Conservation (phyloP, 106 monocot species). For the Dendrobium officinale region DNA sequence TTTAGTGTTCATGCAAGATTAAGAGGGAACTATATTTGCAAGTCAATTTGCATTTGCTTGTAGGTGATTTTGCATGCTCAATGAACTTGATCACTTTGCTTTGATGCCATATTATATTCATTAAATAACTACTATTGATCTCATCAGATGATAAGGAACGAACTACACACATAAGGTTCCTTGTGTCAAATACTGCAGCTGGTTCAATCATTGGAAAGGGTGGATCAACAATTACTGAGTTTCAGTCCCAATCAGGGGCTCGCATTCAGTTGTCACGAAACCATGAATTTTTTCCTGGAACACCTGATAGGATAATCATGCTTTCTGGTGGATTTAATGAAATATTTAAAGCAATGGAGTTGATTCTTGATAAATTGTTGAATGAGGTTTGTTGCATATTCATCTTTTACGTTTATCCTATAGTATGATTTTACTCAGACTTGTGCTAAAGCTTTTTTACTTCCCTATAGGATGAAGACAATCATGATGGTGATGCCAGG, state of each 20-base stretch:
- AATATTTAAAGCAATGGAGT: constrained; percentile 77
- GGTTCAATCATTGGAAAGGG: constrained; percentile 98
- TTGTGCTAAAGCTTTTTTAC: background rate
- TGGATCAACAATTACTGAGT: constrained; percentile 87
- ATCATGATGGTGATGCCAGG: constrained; percentile 42
- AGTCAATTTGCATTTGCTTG: background rate
- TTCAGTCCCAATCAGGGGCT: constrained; percentile 93
- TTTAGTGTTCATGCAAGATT: background rate
- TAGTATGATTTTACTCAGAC: background rate
- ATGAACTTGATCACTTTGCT: background rate
- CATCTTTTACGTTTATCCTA: background rate
- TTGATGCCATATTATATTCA: background rate
- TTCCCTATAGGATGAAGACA: constrained; percentile 52
- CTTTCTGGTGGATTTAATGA: constrained; percentile 77
- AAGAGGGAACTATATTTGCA: background rate
- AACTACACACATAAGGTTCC: constrained; percentile 69
- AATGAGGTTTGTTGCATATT: constrained; percentile 46
- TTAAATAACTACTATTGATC: background rate
- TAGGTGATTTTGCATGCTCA: background rate
- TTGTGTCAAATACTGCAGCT: constrained; percentile 91
- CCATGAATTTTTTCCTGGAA: constrained; percentile 95
- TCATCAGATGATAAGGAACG: constrained; percentile 70
- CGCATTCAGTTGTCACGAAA: constrained; percentile 95
- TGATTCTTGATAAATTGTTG: constrained; percentile 76
- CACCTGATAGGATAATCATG: constrained; percentile 92